Evolutionary conservation across 139 green algal species (phyloP).

Genomic region (Micractinium sp.): DNA sequence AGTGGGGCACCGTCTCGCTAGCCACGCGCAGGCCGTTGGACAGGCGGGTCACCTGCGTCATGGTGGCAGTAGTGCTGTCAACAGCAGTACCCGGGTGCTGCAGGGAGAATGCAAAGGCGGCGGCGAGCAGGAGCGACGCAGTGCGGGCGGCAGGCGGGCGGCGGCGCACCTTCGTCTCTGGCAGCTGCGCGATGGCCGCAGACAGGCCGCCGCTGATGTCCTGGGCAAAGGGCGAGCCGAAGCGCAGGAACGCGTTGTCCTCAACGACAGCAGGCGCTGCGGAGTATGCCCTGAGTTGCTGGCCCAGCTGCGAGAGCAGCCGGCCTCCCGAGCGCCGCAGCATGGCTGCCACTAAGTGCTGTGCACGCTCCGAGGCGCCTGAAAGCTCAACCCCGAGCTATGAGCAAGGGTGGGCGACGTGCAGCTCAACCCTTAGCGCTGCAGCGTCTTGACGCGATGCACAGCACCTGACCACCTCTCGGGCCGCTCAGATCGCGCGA

Average conservation of each 20-base stretch:
- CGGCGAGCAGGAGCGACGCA: neutral
- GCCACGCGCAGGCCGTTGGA: constrained; percentile 94
- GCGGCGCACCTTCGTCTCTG: constrained; percentile 81
- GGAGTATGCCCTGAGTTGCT: constrained; percentile 32
- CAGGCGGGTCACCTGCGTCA: constrained; percentile 89
- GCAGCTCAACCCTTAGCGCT: too few species aligned
- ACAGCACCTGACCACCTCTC: too few species aligned
- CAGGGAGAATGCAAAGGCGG: neutral
- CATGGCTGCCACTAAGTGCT: neutral
- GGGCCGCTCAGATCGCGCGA: too few species aligned
- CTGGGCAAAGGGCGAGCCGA: constrained; percentile 74
- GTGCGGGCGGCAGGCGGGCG: neutral
- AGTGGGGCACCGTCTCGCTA: constrained; percentile 84
- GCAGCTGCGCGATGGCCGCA: constrained; percentile 72
- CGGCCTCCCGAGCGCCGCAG: neutral
- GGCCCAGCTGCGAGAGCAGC: constrained; percentile 26
- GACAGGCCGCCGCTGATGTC: constrained; percentile 52
- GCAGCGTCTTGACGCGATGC: too few species aligned
- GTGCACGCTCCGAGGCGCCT: neutral
- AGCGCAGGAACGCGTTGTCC: constrained; percentile 77
- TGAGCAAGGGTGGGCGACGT: too few species aligned
- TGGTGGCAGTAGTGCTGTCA: neutral
- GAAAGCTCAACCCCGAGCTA: neutral
- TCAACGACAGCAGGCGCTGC: constrained; percentile 20
- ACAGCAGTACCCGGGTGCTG: neutral